Base-by-base conservation (phyloP, 106 monocot species). In the Platanthera guangdongensis region DNA sequence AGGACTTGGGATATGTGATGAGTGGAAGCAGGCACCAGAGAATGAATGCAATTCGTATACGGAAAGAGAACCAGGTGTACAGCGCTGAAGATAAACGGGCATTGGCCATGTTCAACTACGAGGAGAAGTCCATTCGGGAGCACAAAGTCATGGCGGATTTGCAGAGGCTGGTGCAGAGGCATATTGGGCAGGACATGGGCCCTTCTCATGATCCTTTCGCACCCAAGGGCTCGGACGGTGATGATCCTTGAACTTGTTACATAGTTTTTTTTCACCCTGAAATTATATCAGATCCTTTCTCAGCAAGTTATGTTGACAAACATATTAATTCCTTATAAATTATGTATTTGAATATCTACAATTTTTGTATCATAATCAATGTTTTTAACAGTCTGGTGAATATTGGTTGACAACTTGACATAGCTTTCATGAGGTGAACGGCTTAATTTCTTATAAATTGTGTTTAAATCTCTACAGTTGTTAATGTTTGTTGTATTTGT, bases 1-100 rank as follows among this genome's bases (percentile, higher is more conserved):
- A 97, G 80, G 59, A 45, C 68, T 82, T 97, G 83, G 96, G 96
- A 15, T 97, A 97, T 85, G 96, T 97, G 75, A 97, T 97, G 96
- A 93, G 93, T 75, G 96, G 96, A 10, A 97, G 96, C 76, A 90
- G 96, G 80, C 96, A 97, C 65, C 96, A 97, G 82, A 87, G 96
- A 81, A 97, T 97, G 96, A 97, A 97, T 89, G 96, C 96, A 32
- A 97, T 97, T 39, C 93, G 96, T 93, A 97, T 97, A 18, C 87
- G 96, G 82, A 97, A 97, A 70, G 96, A 97, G 78, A 97, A 97
- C 81, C 96, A 97, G 68, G 96, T 97, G 73, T 97, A 97, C 62
- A 97, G 96, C 75, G 96, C 96, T 15, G 96, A 97, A 86, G 96
- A 97, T 59, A 97, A 97, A 76, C 65, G 96, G 52, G 96, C 96